Percentiles rank a stretch among this genome's conserved stretches.
phyloP scores from a whole-genome alignment of 306 rosid species.

The Amphicarpaea edgeworthii region DNA sequence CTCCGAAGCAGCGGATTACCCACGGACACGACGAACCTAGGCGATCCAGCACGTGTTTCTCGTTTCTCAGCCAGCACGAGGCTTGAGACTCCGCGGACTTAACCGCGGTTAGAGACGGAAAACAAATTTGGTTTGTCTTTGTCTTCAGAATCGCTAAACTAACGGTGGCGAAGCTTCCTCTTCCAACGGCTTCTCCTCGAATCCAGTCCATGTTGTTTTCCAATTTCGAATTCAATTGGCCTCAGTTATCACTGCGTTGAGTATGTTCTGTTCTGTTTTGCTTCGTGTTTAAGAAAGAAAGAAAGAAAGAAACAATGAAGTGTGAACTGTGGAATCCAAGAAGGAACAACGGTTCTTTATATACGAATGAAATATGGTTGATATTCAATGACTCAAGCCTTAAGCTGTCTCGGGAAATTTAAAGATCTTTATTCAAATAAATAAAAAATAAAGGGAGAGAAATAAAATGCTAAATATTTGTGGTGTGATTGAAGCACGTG shows the following conservation, averaged over 20 bases:
- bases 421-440: not conserved
- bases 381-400: constrained; percentile 27
- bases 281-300: constrained; percentile 31
- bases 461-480: not conserved
- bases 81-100: constrained; percentile 56
- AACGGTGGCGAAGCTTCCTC: constrained; percentile 85
- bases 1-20: constrained; percentile 69
- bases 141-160: constrained; percentile 50
- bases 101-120: constrained; percentile 63
- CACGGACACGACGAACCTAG: constrained; percentile 61
- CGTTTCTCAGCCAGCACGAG: constrained; percentile 67
- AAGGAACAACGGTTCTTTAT: constrained; percentile 18
- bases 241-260: not conserved
- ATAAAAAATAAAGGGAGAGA: not conserved
- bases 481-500: constrained; percentile 71
- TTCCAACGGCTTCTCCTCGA: constrained; percentile 76
- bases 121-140: not conserved
- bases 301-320: not conserved
- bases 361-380: constrained; percentile 39
- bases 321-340: not conserved
- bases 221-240: too few species aligned
- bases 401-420: not conserved
- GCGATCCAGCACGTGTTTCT: constrained; percentile 62
- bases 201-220: constrained; percentile 80
- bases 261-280: not conserved